Conservation (phyloP, 1,284 basidiomycete genomes). For the Leccinum colubrinum region DNA sequence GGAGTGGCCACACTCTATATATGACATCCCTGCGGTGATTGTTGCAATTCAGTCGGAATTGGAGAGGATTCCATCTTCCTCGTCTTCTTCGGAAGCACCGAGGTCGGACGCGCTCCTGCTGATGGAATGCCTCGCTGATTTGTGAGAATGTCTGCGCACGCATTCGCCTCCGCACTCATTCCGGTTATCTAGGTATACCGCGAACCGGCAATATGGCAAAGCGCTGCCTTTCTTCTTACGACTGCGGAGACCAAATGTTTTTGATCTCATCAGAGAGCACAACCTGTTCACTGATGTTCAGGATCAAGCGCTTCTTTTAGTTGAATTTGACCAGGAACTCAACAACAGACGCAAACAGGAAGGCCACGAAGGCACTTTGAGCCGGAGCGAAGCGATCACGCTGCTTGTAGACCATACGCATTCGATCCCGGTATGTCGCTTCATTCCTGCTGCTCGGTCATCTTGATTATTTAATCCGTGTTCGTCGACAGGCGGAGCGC, state of each 20-base stretch:
- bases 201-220: slow-evolving; percentile 91
- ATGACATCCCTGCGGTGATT: slow-evolving; percentile 86
- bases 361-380: slow-evolving; percentile 37
- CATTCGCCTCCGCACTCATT: not conserved
- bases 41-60: slow-evolving; percentile 85
- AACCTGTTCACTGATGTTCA: slow-evolving; percentile 95
- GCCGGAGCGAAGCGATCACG: slow-evolving; percentile 71
- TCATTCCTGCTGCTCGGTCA: not conserved
- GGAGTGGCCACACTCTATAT: slow-evolving; percentile 90
- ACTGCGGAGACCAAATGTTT: slow-evolving; percentile 85
- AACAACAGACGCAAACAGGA: slow-evolving; percentile 56
- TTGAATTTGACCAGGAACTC: slow-evolving; percentile 93
- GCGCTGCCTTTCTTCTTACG: slow-evolving; percentile 90
- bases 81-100: slow-evolving; percentile 37
- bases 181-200: slow-evolving; percentile 48
- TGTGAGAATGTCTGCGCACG: slow-evolving; percentile 48
- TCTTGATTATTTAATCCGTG: not conserved
- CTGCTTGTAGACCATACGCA: slow-evolving; percentile 94
- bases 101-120: slow-evolving; percentile 53
- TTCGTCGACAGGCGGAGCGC: slow-evolving; percentile 61
- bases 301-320: slow-evolving; percentile 88
- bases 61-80: slow-evolving; percentile 59
- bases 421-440: slow-evolving; percentile 81
- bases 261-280: slow-evolving; percentile 92
- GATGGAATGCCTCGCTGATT: slow-evolving; percentile 91